phyloP scores from a whole-genome alignment of 129 eudicot species.

The Calendula officinalis region DNA sequence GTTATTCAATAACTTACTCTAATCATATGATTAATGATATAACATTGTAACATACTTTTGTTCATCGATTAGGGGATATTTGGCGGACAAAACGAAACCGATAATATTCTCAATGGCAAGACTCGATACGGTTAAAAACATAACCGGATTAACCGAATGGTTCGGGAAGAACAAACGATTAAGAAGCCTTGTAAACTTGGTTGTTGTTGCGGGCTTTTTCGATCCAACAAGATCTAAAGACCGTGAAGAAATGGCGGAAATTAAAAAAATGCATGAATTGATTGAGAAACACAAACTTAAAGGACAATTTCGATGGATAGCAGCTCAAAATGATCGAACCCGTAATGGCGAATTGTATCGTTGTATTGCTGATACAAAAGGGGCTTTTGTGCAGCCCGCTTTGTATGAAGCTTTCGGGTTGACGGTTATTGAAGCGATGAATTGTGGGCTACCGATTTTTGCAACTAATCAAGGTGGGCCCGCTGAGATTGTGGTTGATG shows the following conservation, averaged over 20 bases:
- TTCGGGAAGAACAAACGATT: conserved; percentile 73
- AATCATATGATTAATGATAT: neutral
- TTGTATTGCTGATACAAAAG: conserved; percentile 76
- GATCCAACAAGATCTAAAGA: conserved; percentile 82
- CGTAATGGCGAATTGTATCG: conserved; percentile 80
- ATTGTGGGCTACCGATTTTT: conserved; percentile 89
- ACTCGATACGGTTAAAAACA: conserved; percentile 83
- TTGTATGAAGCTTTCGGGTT: conserved; percentile 87
- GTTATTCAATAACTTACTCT: conserved; percentile 12
- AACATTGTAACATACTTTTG: conserved; percentile 2
- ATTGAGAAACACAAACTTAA: conserved; percentile 62
- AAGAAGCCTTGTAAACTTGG: conserved; percentile 70
- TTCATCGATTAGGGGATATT: conserved; percentile 57
- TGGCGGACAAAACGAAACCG: conserved; percentile 69
- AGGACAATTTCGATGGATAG: conserved; percentile 92
- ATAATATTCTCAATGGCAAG: conserved; percentile 94
- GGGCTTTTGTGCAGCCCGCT: conserved; percentile 95
- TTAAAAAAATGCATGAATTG: conserved; percentile 72
- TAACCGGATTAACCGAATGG: conserved; percentile 78
- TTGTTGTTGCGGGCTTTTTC: conserved; percentile 81
- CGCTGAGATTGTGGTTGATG: conserved; percentile 74
- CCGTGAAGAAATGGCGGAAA: conserved; percentile 86
- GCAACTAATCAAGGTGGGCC: conserved; percentile 92
- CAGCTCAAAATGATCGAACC: conserved; percentile 75
- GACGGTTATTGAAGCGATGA: conserved; percentile 88